A percentile compares a stretch with the other conserved stretches of the same genome.
Evolutionary conservation across 2,329 filamentous ascomycete species (phyloP).

Genomic region (Malbranchea zuffiana): DNA sequence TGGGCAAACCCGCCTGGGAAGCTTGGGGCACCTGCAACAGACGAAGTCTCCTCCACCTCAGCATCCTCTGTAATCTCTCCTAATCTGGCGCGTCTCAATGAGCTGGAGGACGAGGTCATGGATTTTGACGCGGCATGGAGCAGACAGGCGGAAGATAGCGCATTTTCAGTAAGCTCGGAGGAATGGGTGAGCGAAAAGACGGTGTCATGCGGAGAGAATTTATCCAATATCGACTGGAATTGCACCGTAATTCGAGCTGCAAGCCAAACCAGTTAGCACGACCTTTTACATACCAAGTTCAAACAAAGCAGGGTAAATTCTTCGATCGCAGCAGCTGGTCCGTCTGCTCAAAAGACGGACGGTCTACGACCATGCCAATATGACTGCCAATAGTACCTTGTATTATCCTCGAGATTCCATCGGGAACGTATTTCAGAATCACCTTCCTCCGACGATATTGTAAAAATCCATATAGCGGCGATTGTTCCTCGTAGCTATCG

Average conservation of each 20-base stretch:
- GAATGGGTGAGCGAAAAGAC: slow-evolving; percentile 64
- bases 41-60: slow-evolving; percentile 51
- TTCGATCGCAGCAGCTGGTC: too few relatives aligned
- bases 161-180: slow-evolving; percentile 75
- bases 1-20: neutral
- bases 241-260: slow-evolving; percentile 70
- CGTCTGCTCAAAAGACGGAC: neutral
- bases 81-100: slow-evolving; percentile 62
- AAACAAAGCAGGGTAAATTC: too few relatives aligned
- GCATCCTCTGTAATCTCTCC: slow-evolving; percentile 92
- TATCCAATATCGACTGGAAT: slow-evolving; percentile 50
- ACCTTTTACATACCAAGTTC: too few relatives aligned
- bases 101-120: slow-evolving; percentile 73
- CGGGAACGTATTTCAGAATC: slow-evolving; percentile 82
- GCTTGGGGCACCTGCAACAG: slow-evolving; percentile 4
- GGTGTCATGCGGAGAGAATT: slow-evolving; percentile 65
- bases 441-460: slow-evolving; percentile 84
- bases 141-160: slow-evolving; percentile 77
- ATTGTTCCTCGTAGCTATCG: slow-evolving; percentile 66
- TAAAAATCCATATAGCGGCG: slow-evolving; percentile 84
- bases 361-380: too few relatives aligned
- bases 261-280: slow-evolving; percentile 16
- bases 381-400: slow-evolving; percentile 56
- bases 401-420: slow-evolving; percentile 77
- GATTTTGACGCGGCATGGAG: slow-evolving; percentile 80